Evolutionary conservation across 371 early-diverging fungal genomes (phyloP).

Genomic region (Amoeboradix gromovi): DNA sequence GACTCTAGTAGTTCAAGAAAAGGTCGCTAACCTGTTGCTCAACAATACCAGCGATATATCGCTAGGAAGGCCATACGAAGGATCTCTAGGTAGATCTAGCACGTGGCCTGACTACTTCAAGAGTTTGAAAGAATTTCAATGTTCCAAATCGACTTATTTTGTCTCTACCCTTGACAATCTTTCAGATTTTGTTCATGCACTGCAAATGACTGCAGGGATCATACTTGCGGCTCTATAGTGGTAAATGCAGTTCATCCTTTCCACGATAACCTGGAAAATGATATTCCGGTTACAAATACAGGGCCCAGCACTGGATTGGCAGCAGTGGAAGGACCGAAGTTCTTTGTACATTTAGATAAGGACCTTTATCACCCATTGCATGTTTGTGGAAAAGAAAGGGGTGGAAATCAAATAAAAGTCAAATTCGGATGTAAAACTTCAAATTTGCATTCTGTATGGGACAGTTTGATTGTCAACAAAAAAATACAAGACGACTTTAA

Average conservation of each 20-base stretch:
- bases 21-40: not conserved
- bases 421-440: not conserved
- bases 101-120: not conserved
- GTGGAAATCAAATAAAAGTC: not conserved
- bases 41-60: not conserved
- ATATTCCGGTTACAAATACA: not conserved
- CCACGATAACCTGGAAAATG: not conserved
- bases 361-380: not conserved
- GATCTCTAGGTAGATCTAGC: not conserved
- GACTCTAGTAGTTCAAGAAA: not conserved
- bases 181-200: not conserved
- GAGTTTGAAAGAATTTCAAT: not conserved
- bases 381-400: not conserved
- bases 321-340: not conserved
- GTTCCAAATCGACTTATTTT: not conserved
- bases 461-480: not conserved
- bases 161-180: not conserved
- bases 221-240: too few species aligned
- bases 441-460: not conserved
- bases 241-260: not conserved
- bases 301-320: not conserved
- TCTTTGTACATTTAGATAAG: conserved; percentile 2
- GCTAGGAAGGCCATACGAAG: not conserved
- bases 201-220: too few species aligned
- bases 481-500: not conserved